phyloP scores from a whole-genome alignment of 108 stramenopile genomes.

The Hondaea fermentalgiana region DNA sequence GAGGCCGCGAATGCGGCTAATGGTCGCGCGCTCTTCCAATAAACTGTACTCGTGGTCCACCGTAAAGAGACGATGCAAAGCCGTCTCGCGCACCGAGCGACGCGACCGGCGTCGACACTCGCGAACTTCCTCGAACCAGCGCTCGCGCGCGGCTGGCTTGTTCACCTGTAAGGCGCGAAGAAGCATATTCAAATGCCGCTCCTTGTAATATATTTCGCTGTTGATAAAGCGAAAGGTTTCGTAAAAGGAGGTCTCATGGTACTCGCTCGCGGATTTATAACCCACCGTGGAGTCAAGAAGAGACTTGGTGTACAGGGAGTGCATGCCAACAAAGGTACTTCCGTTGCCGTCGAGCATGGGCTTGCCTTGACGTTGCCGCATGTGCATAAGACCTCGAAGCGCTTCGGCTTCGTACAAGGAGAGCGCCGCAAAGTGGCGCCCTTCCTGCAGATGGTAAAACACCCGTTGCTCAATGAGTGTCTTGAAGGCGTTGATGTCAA shows the following conservation, averaged over 20 bases:
- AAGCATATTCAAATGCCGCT: slow-evolving; percentile 28
- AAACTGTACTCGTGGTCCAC: slow-evolving; percentile 42
- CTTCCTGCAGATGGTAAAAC: slow-evolving; percentile 33
- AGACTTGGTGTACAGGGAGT: not conserved
- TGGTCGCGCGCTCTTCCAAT: slow-evolving; percentile 39
- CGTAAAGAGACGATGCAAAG: slow-evolving; percentile 36
- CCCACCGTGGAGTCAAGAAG: not conserved
- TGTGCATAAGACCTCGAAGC: slow-evolving; percentile 41
- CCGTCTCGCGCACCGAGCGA: slow-evolving; percentile 27
- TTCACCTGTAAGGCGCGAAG: slow-evolving; percentile 43
- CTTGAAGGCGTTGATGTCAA: slow-evolving; percentile 22
- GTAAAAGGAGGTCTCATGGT: slow-evolving; percentile 36
- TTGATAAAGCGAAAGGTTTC: slow-evolving; percentile 46
- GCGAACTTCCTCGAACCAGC: slow-evolving; percentile 45
- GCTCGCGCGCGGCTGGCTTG: slow-evolving; percentile 17
- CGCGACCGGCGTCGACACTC: slow-evolving; percentile 43
- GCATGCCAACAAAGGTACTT: slow-evolving; percentile 27
- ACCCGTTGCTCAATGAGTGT: slow-evolving; percentile 32
- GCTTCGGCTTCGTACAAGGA: slow-evolving; percentile 39
- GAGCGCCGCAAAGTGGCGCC: slow-evolving; percentile 38
- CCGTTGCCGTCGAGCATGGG: slow-evolving; percentile 19
- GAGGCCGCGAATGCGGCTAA: not conserved
- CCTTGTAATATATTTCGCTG: slow-evolving; percentile 32
- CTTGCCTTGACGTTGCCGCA: slow-evolving; percentile 12
- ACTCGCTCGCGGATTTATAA: not conserved